These are phyloP conservation scores for Naganishia friedmannii DNA, from an alignment of 768 basidiomycete genomes.

Conservation along the genomic window DNA sequence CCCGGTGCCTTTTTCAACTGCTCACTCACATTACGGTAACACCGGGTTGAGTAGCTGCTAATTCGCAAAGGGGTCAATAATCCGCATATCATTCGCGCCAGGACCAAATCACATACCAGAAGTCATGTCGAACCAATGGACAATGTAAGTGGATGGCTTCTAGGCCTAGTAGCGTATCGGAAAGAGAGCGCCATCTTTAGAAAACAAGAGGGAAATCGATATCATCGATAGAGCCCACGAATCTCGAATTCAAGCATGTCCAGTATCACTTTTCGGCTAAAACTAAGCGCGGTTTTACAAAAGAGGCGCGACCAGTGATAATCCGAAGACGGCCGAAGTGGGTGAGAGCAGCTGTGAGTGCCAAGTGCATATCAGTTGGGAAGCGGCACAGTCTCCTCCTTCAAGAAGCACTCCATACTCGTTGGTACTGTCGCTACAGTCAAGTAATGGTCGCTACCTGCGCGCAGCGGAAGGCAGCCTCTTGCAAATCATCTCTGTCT, in stretches of 20 bases:
- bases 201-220: conserved; percentile 15
- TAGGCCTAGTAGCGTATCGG: conserved; percentile 19
- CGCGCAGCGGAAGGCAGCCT: background rate
- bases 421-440: too few relatives aligned
- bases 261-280: conserved; percentile 3
- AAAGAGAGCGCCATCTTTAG: conserved; percentile 23
- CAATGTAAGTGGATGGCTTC: conserved; percentile 1
- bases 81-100: background rate
- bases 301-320: background rate
- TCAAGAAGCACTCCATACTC: too few relatives aligned
- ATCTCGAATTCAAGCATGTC: background rate
- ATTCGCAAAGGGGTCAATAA: background rate
- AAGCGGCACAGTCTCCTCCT: too few relatives aligned
- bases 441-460: too few relatives aligned
- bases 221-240: background rate
- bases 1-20: background rate
- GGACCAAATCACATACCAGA: background rate
- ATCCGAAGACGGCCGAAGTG: background rate
- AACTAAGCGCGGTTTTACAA: conserved; percentile 4
- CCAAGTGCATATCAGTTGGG: too few relatives aligned
- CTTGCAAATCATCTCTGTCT: too few relatives aligned
- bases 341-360: too few relatives aligned
- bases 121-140: background rate
- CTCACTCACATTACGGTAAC: conserved; percentile 37
- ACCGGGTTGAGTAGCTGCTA: conserved; percentile 43